Conservation (phyloP, 2,329 filamentous ascomycete species). For the Coniella lustricola region DNA sequence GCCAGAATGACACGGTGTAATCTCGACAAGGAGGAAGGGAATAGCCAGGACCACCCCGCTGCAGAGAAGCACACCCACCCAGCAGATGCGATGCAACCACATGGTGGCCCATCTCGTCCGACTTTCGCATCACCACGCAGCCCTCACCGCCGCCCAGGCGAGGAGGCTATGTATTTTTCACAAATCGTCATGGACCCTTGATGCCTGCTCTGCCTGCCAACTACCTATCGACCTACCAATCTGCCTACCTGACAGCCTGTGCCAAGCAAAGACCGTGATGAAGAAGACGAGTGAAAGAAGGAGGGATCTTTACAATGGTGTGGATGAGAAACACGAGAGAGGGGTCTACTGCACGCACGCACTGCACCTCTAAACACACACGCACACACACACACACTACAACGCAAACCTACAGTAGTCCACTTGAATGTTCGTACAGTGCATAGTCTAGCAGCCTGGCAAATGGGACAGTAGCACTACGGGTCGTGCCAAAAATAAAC, state of each 20-base stretch:
- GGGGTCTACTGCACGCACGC: no score
- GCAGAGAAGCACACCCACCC: not conserved
- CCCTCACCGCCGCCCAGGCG: not conserved
- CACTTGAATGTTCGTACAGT: no score
- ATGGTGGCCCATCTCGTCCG: not conserved
- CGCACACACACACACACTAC: no score
- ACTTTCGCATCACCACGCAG: not conserved
- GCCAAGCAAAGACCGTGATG: not conserved
- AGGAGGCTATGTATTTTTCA: no score
- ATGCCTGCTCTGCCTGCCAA: no score
- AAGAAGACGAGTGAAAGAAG: not conserved
- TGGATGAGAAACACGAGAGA: no score
- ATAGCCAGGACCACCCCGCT: not conserved
- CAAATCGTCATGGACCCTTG: not conserved
- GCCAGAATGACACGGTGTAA: not conserved
- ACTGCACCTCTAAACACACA: no score
- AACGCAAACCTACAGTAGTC: no score
- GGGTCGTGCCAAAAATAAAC: constrained; percentile 1
- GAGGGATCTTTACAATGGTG: not conserved
- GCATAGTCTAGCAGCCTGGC: no score
- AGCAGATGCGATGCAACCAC: not conserved
- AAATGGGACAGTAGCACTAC: not conserved
- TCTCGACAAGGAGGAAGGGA: not conserved
- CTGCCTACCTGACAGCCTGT: not conserved
- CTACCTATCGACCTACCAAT: no score